Evolutionary conservation across 192 early-diverging fungal species (phyloP), one percentile per base, ranked within the genome.

Genomic region (Gigaspora rosea): DNA sequence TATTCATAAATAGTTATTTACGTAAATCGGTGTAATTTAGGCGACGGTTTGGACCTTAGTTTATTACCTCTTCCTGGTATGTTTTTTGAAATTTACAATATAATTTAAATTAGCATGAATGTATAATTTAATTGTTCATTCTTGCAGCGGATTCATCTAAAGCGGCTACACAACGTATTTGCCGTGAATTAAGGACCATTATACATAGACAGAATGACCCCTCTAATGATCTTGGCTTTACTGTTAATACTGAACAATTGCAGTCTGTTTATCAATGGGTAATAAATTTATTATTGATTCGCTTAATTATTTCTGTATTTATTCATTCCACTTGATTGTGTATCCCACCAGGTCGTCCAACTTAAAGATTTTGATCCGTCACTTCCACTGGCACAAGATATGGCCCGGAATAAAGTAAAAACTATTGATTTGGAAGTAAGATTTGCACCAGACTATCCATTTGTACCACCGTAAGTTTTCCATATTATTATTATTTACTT

Each of bases 221-320:
- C 16, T 50, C 35, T 10, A 56, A 75, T 56, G 65, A 80, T 51
- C 41, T 58, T 18, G 78, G 78, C 41, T 80, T 77, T 36, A 65
- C 16, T 16, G 22, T 80, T 8, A 54, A 80, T 78, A 56, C 61
- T 2, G 51, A 71, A 33, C 62, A 36, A 49, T 35, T 80, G 20
- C 33, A 52, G 20, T 78, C 76, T 20, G 54, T 80, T 54, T 80
- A 80, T 62, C 79, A 80, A 72, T 80, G 79, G 79, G 78, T 77
- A 46, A 27, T 33, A 18, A n/a, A 52, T 41, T 27, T 6, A 27
- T 7, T 35, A 46, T 20, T 61, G 13, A 36, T 47, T 12, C 47
- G 16, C 20, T 12, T 57, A 15, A 61, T 48, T 22, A 46, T 46
- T 15, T 58, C 59, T 73, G 22, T 33, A 27, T n/a, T 11, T 8